Evolutionary conservation across 768 basidiomycete species (phyloP), one percentile per base, ranked within the genome.

Genomic region (Pisolithus microcarpus): DNA sequence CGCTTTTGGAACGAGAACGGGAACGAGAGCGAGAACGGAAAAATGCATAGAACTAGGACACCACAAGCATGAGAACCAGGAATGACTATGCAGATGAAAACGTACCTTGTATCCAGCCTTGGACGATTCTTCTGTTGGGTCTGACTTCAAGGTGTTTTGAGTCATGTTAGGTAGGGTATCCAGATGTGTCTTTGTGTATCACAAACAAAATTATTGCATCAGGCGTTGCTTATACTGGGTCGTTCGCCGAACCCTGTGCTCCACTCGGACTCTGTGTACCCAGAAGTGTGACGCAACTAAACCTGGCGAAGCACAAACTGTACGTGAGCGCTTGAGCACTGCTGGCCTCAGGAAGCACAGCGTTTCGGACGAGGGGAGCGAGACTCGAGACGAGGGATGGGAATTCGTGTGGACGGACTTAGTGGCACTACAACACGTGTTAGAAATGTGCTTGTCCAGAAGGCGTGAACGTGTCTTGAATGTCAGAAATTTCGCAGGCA

Each of bases 1-100:
- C 34, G 9, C 47, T 49, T 8, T 57, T 57, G 43, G 49, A 15
- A 18, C 45, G 50, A 23, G 82, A 44, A 7, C 63, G 61, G 16
- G 72, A 65, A 11, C 75, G 73, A 15, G 84, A 80, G 38, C 81
- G 82, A n/a, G 84, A 84, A 61, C 79, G 76, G 37, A 67, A 69
- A 67, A 87, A 84, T 24, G 72, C 76, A 58, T 78, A 81, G 60
- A 87, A 67, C 85, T 87, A 44, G 47, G 46, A 4, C 4, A 38
- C 6, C 18, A 42, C 7, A 37, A 1, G n/a, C 31, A 45, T 38
- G 16, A 49, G 38, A 52, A 28, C 4, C 18, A 1, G 15, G 30
- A 16, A 3, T 11, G 15, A 36, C 11, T 3, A 28, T 9, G 2
- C 5, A 19, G 46, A 10, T 19, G 46, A 47, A 36, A 62, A 70